phyloP scores from a whole-genome alignment of 805 yeast species.

The Spathaspora hagerdaliae region DNA sequence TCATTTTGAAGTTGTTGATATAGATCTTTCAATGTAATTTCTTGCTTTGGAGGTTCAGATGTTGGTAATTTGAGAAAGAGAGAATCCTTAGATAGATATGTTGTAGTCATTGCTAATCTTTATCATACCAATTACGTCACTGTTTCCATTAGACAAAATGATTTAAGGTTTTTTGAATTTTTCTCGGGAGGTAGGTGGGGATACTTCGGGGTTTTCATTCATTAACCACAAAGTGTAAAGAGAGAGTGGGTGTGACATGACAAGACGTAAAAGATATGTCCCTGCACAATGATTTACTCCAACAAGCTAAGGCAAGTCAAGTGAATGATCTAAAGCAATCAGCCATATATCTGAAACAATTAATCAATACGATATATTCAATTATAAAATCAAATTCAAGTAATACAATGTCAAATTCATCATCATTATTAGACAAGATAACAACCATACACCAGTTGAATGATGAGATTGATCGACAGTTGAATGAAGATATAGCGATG shows the following conservation, averaged over 20 bases:
- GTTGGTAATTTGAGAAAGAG: constrained; percentile 15
- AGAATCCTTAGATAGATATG: constrained; percentile 9
- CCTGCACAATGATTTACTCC: constrained; percentile 23
- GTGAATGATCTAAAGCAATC: constrained; percentile 22
- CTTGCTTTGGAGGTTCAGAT: neutral
- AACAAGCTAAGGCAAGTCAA: constrained; percentile 33
- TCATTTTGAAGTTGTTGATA: neutral
- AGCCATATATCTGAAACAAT: constrained; percentile 21
- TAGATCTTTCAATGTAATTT: neutral
- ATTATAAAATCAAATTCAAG: constrained; percentile 24
- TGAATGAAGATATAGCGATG: constrained; percentile 28
- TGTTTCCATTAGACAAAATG: too few species aligned
- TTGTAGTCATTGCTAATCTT: neutral
- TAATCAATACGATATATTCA: constrained; percentile 18
- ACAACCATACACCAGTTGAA: constrained; percentile 39
- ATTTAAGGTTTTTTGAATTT: too few species aligned
- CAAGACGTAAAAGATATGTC: neutral
- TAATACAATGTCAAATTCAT: neutral
- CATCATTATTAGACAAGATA: constrained; percentile 28
- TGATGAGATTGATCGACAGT: constrained; percentile 32
- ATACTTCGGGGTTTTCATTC: too few species aligned
- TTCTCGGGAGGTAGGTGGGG: too few species aligned
- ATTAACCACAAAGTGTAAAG: too few species aligned
- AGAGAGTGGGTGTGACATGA: too few species aligned
- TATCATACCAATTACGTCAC: too few species aligned